Conservation (phyloP, 73 alveolate genomes). For the Paraurostyla sp. region DNA sequence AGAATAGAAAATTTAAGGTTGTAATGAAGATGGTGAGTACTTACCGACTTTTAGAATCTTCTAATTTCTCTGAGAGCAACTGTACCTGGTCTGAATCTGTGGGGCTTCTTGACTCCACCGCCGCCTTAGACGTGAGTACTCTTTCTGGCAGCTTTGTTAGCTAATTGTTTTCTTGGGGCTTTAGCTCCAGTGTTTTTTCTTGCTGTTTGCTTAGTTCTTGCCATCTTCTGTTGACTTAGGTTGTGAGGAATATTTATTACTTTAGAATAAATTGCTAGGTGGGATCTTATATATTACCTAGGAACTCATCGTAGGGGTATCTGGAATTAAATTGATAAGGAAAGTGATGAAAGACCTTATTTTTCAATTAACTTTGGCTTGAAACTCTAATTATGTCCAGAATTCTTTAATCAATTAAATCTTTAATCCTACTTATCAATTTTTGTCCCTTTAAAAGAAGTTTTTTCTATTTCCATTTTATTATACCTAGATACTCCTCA, state of each 20-base stretch:
- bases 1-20: neutral
- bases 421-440: too few relatives aligned
- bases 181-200: constrained; percentile 89
- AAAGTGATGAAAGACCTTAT: neutral
- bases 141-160: constrained; percentile 76
- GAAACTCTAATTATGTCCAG: too few relatives aligned
- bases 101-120: constrained; percentile 82
- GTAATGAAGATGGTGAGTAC: neutral
- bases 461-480: too few relatives aligned
- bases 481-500: too few relatives aligned
- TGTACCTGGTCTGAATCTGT: constrained; percentile 86
- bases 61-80: constrained; percentile 88
- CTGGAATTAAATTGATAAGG: neutral
- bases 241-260: neutral
- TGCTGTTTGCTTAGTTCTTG: constrained; percentile 95
- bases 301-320: neutral
- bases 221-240: constrained; percentile 65
- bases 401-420: too few relatives aligned
- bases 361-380: too few relatives aligned
- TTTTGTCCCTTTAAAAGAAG: too few relatives aligned
- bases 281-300: constrained; percentile 23
- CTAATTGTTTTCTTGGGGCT: constrained; percentile 76
- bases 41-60: constrained; percentile 75
- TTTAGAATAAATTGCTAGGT: constrained; percentile 19
- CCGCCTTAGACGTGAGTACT: constrained; percentile 52